Conservation (phyloP, 2,329 filamentous ascomycete species). For the Fusarium nanum region DNA sequence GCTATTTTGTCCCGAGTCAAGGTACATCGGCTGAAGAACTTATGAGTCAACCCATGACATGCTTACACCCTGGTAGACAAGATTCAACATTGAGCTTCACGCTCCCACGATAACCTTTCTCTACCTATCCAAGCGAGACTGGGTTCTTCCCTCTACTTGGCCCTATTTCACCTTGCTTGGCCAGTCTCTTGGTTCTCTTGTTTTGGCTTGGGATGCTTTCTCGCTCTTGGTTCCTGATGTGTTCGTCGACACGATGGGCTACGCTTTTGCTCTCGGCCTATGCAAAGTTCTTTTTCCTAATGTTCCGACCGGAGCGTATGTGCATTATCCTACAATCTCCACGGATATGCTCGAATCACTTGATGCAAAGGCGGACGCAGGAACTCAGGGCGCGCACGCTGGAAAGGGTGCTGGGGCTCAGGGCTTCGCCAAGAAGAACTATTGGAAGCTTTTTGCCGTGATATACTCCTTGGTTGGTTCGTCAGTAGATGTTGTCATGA, state of each 20-base stretch:
- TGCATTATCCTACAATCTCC: slow-evolving; percentile 98
- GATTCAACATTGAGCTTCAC: slow-evolving; percentile 93
- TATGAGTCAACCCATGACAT: not conserved
- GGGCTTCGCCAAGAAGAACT: slow-evolving; percentile 78
- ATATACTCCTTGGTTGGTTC: slow-evolving; percentile 86
- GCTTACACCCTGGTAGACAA: slow-evolving; percentile 63
- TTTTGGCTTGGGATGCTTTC: slow-evolving; percentile 93
- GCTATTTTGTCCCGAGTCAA: slow-evolving; percentile 82
- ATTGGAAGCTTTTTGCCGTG: slow-evolving; percentile 87
- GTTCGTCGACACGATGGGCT: slow-evolving; percentile 98
- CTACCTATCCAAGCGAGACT: slow-evolving; percentile 88
- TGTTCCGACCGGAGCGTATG: slow-evolving; percentile 90
- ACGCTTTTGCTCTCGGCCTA: slow-evolving; percentile 88
- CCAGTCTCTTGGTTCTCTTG: slow-evolving; percentile 89
- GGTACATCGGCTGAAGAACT: slow-evolving; percentile 57
- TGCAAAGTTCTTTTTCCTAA: slow-evolving; percentile 83
- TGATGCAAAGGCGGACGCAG: slow-evolving; percentile 68
- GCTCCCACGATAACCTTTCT: slow-evolving; percentile 86
- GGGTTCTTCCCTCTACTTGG: slow-evolving; percentile 88
- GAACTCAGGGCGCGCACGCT: slow-evolving; percentile 80
- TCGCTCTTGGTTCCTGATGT: slow-evolving; percentile 91
- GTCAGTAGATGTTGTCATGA: slow-evolving; percentile 93
- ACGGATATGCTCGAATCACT: slow-evolving; percentile 95
- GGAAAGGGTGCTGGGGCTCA: slow-evolving; percentile 79
- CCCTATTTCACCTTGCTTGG: slow-evolving; percentile 92